phyloP scores from a whole-genome alignment of 805 yeast species.

The Candida loeiensis region DNA sequence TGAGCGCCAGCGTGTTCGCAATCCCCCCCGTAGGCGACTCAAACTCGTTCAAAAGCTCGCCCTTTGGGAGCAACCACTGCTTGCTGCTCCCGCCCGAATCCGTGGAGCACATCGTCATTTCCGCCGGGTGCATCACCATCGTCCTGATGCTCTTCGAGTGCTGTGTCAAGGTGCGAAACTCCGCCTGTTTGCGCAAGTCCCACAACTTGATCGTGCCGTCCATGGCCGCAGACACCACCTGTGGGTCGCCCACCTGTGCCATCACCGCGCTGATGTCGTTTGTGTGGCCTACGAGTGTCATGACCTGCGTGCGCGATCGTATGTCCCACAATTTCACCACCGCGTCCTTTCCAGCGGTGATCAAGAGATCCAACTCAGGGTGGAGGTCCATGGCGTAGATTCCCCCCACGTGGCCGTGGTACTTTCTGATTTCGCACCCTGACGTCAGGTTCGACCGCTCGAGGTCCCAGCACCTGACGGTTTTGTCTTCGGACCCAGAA shows the following conservation, averaged over 20 bases:
- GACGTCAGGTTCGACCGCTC: constrained; percentile 67
- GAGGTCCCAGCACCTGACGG: constrained; percentile 93
- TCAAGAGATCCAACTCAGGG: constrained; percentile 79
- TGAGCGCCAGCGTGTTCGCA: constrained; percentile 65
- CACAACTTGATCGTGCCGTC: constrained; percentile 86
- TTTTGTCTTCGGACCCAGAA: constrained; percentile 89
- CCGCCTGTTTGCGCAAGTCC: constrained; percentile 81
- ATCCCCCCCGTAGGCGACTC: constrained; percentile 45
- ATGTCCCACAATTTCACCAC: constrained; percentile 93
- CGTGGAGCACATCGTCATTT: constrained; percentile 72
- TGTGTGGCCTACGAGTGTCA: constrained; percentile 79
- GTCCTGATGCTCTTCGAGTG: constrained; percentile 81
- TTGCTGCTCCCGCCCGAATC: constrained; percentile 71
- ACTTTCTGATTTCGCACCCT: constrained; percentile 64
- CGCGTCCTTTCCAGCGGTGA: constrained; percentile 87
- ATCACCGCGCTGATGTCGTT: constrained; percentile 67
- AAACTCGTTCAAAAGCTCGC: constrained; percentile 58
- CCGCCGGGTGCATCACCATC: constrained; percentile 63
- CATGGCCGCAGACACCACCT: constrained; percentile 75
- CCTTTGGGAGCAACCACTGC: constrained; percentile 81
- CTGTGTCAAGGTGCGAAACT: constrained; percentile 71
- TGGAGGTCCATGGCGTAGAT: constrained; percentile 81
- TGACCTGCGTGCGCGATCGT: constrained; percentile 68
- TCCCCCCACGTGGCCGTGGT: constrained; percentile 92
- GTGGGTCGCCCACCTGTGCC: constrained; percentile 76